phyloP scores from a whole-genome alignment of 2,329 filamentous ascomycete species.

The Exophiala bonariae region DNA sequence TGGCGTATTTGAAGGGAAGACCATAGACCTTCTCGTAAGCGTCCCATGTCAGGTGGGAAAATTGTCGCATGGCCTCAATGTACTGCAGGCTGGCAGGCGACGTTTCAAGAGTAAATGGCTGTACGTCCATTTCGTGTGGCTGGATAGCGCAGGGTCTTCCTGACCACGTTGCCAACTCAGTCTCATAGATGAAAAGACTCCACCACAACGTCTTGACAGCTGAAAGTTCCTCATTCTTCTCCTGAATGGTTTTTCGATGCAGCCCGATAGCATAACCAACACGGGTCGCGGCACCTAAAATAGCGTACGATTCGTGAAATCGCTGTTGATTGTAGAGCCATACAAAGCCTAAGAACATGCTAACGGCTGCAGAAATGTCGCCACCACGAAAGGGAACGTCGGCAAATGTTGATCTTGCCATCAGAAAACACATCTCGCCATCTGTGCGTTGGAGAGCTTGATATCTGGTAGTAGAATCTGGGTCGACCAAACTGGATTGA shows the following conservation, averaged over 20 bases:
- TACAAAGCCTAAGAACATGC: conserved; percentile 10
- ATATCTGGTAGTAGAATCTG: conserved; percentile 5
- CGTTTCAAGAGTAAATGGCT: conserved; percentile 68
- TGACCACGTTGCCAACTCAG: conserved; percentile 8
- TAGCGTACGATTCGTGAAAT: conserved; percentile 15
- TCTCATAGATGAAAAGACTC: conserved; percentile 15
- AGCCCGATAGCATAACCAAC: conserved; percentile 18
- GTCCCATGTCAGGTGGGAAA: conserved; percentile 14
- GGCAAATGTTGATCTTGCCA: conserved; percentile 11
- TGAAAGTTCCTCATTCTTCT: neutral
- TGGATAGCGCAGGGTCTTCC: conserved; percentile 12
- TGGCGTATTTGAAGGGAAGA: conserved; percentile 3
- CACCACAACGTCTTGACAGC: neutral
- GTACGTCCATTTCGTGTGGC: conserved; percentile 44
- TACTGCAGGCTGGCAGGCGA: conserved; percentile 12
- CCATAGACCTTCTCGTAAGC: conserved; percentile 14
- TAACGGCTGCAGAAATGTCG: conserved; percentile 16
- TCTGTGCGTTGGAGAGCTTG: conserved; percentile 5
- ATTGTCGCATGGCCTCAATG: conserved; percentile 16
- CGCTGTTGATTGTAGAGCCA: conserved; percentile 16
- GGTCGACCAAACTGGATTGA: conserved; percentile 13
- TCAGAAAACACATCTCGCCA: conserved; percentile 13
- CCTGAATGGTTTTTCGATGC: conserved; percentile 4
- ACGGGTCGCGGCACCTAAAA: conserved; percentile 10
- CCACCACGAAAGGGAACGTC: conserved; percentile 14